Base-by-base conservation (phyloP, 768 basidiomycete genomes). In the Chlorophyllum brunneum region DNA sequence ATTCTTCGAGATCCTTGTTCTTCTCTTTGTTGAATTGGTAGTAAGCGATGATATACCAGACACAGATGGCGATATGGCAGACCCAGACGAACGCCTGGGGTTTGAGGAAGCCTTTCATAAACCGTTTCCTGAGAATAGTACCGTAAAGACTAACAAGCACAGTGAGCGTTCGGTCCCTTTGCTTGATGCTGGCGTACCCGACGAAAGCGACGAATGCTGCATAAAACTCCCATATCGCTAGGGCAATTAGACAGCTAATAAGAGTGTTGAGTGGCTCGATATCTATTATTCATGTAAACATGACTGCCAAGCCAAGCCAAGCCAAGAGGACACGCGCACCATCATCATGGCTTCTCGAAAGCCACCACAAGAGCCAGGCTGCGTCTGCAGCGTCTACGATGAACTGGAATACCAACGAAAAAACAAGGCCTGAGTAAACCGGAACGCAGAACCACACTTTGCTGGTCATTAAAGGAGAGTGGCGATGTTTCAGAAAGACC, bases 51-150 rank as follows among this genome's bases (percentile, higher is more conserved):
- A 53, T 18, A 20, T 46, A 45, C 51, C 51, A 53, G 5, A 46
- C 22, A 9, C 36, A 37, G 23, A 53, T 46, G 22, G 43, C 51
- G 23, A 53, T 45, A 39, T 53, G 43, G 13, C 34, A 30, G 27
- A 46, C 36, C 44, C 34, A 53, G 16, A 53, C 51, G 18, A 53
- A 53, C n/a, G 43, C 36, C 24, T 53, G 43, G 2, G 51, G 43
- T 24, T 38, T 45, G 5, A 37, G 22, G 27, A 46, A 53, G 24
- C 31, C 39, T 33, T 53, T 53, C 51, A 53, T 46, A 26, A 45
- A 53, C 16, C 51, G 43, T 34, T 46, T 53, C 9, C 24, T 38
- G 3, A 20, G 26, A 22, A 53, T 16, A 7, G 18, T 24, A 4
- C 51, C 51, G 20, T 52, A 52, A 13, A 52, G 43, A 3, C 51